Conservation (phyloP, 2,329 filamentous ascomycete species). For the Penicillium glabrum region DNA sequence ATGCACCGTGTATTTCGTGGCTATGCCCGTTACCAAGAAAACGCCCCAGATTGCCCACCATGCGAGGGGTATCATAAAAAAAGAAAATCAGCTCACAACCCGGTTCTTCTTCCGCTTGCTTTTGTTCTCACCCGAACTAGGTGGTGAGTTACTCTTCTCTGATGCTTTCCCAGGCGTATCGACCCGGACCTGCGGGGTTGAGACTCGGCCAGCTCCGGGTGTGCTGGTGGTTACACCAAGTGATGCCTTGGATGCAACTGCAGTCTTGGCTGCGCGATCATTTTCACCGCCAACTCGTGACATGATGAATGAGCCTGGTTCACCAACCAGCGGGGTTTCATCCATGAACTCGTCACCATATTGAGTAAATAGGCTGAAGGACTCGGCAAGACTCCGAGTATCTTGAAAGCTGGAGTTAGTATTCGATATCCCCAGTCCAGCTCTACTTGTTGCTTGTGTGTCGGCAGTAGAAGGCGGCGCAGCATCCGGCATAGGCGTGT, state of each 20-base stretch:
- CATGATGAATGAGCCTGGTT: constrained; percentile 63
- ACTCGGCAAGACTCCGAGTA: constrained; percentile 45
- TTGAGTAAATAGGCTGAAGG: constrained; percentile 51
- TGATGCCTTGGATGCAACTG: constrained; percentile 7
- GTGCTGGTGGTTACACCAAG: constrained; percentile 5
- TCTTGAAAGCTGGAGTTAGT: constrained; percentile 33
- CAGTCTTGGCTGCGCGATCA: constrained; percentile 25
- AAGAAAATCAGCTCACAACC: constrained; percentile 23
- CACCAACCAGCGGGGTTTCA: constrained; percentile 62
- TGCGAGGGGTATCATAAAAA: constrained; percentile 25
- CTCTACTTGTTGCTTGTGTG: constrained; percentile 23
- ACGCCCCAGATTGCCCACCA: constrained; percentile 7
- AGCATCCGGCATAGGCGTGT: constrained; percentile 45
- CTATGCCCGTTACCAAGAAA: background rate
- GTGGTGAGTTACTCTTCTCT: constrained; percentile 33
- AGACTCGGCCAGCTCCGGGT: constrained; percentile 17
- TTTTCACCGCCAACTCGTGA: constrained; percentile 39
- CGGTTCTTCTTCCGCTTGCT: constrained; percentile 38
- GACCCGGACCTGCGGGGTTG: constrained; percentile 34
- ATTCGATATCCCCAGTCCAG: constrained; percentile 24
- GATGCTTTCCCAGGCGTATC: constrained; percentile 32
- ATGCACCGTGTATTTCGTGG: no score
- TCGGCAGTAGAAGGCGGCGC: constrained; percentile 19
- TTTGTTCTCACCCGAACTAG: constrained; percentile 38
- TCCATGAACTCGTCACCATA: constrained; percentile 65